Conservation (phyloP, 225 moss, liverwort and hornwort genomes). For the Sphagnum tenellum region DNA sequence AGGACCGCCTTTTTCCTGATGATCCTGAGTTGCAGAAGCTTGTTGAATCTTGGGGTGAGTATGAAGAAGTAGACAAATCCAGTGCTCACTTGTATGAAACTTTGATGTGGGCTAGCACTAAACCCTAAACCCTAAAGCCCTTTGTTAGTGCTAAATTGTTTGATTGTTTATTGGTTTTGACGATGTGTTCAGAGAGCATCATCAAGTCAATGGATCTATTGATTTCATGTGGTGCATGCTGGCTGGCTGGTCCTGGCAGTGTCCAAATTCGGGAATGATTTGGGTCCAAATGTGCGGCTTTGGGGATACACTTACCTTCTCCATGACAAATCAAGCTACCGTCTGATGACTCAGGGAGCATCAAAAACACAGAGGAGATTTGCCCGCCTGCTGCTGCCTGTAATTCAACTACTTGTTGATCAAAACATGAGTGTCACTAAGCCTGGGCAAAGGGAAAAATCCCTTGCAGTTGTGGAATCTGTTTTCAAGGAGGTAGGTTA, state of each 20-base stretch:
- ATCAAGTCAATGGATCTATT: too few relatives aligned
- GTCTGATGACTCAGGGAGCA: slow-evolving; percentile 58
- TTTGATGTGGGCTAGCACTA: too few relatives aligned
- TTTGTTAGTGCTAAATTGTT: too few relatives aligned
- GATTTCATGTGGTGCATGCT: too few relatives aligned
- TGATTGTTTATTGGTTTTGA: too few relatives aligned
- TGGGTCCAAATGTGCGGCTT: slow-evolving; percentile 84
- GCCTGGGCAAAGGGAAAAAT: slow-evolving; percentile 49
- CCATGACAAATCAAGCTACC: slow-evolving; percentile 56
- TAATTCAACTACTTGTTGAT: slow-evolving; percentile 51
- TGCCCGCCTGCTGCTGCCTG: slow-evolving; percentile 70
- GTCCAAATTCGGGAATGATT: slow-evolving; percentile 65
- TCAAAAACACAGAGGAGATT: slow-evolving; percentile 41
- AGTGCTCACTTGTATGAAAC: too few relatives aligned
- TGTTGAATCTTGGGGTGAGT: slow-evolving; percentile 77
- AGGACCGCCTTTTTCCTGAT: slow-evolving; percentile 67
- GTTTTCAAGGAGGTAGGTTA: slow-evolving; percentile 68
- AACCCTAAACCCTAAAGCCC: too few relatives aligned
- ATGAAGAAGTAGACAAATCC: not conserved
- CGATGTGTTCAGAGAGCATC: too few relatives aligned
- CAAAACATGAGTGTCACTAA: slow-evolving; percentile 61
- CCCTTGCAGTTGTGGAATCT: slow-evolving; percentile 58
- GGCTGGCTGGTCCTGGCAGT: slow-evolving; percentile 24
- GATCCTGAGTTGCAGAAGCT: slow-evolving; percentile 49
- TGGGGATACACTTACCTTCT: slow-evolving; percentile 87